Evolutionary conservation across 1,284 basidiomycete genomes (phyloP), one percentile per base, ranked within the genome.

Genomic region (Mycena sp.): DNA sequence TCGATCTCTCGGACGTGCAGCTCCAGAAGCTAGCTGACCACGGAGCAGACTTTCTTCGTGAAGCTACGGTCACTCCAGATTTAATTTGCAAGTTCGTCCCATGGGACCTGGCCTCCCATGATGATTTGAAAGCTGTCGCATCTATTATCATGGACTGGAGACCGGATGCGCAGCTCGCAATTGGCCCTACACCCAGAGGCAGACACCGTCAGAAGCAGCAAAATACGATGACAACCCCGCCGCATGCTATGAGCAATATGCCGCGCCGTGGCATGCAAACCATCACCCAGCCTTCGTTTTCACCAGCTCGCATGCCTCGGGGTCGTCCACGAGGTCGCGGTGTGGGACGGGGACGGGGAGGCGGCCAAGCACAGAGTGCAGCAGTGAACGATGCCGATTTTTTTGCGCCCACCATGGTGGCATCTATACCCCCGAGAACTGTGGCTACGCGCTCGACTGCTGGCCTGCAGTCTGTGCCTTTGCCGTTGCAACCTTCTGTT

Each of bases 61-160:
- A 48, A 35, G 44, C 43, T 29, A 48, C 26, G 2, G 12, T 57
- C 6, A 48, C 54, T 7, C 54, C 54, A 0, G 35, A 57, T n/a
- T 40, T 57, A 12, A 57, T 57, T 14, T 55, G 53, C 53, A 55
- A 55, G 53, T 23, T 55, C 12, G 53, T 46, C 3, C 53, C 53
- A 5, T 55, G 41, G 43, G 32, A 55, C 17, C 30, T 55, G 14
- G 41, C 43, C 2, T 55, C 53, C 1, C 43, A 17, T n/a, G 43
- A 55, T 7, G 43, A 55, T 23, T 23, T 55, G 17, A 55, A 55
- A 46, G 53, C 53, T 1, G 44, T 57, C 44, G 45, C 35, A 14
- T 38, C 35, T 3, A 14, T 57, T 26, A 57, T 57, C 35, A 57
- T 37, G 25, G 54, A 57, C 54, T 57, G 54, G 54, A 37, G 54